A percentile compares a stretch with the other conserved stretches of the same genome.
Evolutionary conservation across 2,329 filamentous ascomycete genomes (phyloP).

Genomic region (Dothideomycetidae sp.): DNA sequence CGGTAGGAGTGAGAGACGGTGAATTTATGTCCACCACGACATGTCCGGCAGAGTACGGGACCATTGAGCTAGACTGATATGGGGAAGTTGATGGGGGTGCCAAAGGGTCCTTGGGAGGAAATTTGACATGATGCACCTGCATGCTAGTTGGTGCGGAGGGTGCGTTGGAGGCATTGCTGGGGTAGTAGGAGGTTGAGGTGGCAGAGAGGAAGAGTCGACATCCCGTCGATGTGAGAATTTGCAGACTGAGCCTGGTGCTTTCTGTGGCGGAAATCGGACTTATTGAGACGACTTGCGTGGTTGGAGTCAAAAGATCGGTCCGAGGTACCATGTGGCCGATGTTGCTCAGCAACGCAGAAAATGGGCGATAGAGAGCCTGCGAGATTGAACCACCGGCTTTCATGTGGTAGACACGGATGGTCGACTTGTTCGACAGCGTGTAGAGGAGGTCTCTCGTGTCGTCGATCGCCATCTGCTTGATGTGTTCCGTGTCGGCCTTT

Average conservation of each 20-base stretch:
- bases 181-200: slow-evolving; percentile 59
- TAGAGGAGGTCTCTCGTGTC: slow-evolving; percentile 81
- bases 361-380: slow-evolving; percentile 41
- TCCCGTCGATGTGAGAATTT: slow-evolving; percentile 81
- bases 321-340: slow-evolving; percentile 72
- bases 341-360: slow-evolving; percentile 44
- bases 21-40: slow-evolving; percentile 22
- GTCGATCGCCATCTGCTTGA: slow-evolving; percentile 72
- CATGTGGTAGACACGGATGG: slow-evolving; percentile 84
- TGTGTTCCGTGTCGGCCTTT: slow-evolving; percentile 37
- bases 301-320: slow-evolving; percentile 54
- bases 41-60: slow-evolving; percentile 13
- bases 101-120: slow-evolving; percentile 48
- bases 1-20: slow-evolving; percentile 22
- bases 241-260: slow-evolving; percentile 69
- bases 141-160: slow-evolving; percentile 81
- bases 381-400: slow-evolving; percentile 42
- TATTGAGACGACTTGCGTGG: slow-evolving; percentile 63
- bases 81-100: slow-evolving; percentile 11
- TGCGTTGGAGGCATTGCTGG: slow-evolving; percentile 41
- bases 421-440: slow-evolving; percentile 74
- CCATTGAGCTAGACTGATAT: slow-evolving; percentile 9
- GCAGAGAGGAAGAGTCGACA: slow-evolving; percentile 87
- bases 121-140: slow-evolving; percentile 95
- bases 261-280: slow-evolving; percentile 69